Base-by-base conservation (phyloP, 169 alveolate genomes). In the Sarcocystis neurona region DNA sequence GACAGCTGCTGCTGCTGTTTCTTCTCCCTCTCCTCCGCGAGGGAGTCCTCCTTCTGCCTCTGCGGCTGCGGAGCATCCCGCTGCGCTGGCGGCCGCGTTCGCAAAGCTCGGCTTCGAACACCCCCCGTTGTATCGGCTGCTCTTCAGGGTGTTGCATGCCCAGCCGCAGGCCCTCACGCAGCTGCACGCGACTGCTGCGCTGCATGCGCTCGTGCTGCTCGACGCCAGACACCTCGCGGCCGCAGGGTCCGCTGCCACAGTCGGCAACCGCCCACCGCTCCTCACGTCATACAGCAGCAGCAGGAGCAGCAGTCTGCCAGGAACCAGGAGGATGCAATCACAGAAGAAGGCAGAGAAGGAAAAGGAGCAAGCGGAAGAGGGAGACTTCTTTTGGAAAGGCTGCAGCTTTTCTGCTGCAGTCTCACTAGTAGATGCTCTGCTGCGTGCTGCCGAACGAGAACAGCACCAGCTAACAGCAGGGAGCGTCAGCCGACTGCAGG, bases 181-280 rank as follows among this genome's bases (percentile, higher is more conserved):
- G 53, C 34, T n/a, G 23, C 18, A 72, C 23, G 82, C 82, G 32
- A 30, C 41, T 39, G 10, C 58, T 2, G 82, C 82, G 53, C 82
- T 72, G 58, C 41, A 72, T 53, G 82, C 82, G 82, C 56, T 72
- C 56, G 43, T 72, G 56, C 82, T 72, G 5, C 37, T 72, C 34
- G 82, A 72, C 56, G n/a, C 58, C 34, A 47, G 82, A 2, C 34
- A 15, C 3, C n/a, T n/a, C n/a, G n/a, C n/a, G n/a, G n/a, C n/a
- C n/a, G n/a, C n/a, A n/a, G n/a, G n/a, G n/a, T n/a, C n/a, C n/a
- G n/a, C n/a, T n/a, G n/a, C n/a, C n/a, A n/a, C n/a, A n/a, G n/a
- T n/a, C n/a, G n/a, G n/a, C n/a, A n/a, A n/a, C n/a, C n/a, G n/a
- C n/a, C 23, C 23, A 53, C 66, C 66, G 66, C 12, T 12, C 12